Evolutionary conservation across 2,329 filamentous ascomycete genomes (phyloP), one percentile per base, ranked within the genome.

Genomic region (Fusarium oligoseptatum): DNA sequence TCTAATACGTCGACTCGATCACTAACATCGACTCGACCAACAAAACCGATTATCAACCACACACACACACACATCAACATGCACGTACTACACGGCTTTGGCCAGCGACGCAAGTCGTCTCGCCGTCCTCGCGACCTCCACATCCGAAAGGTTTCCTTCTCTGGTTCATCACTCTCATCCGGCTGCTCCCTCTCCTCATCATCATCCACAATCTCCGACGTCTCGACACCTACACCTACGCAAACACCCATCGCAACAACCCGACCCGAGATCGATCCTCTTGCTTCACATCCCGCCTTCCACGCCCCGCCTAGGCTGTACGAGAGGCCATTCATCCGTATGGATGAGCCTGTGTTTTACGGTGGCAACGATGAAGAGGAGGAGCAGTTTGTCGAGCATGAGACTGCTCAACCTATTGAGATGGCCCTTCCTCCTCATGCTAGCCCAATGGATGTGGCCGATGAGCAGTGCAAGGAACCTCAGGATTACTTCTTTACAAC

Each of bases 131-230:
- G 82, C 57, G 80, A 84, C 63, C 80, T 85, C 27, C 82, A 83
- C 70, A 84, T 85, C 67, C 82, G 83, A 77, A 85, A 85, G 77
- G 74, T 84, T 57, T 84, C 83, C 52, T 83, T 84, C 74, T 84
- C 83, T 20, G 83, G 83, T 70, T 82, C 80, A 63, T 84, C 83
- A 2, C 80, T 84, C 64, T 82, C 81, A 9, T 82, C 81, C 8
- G 82, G 78, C 70, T 80, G 81, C 77, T 84, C 83, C 50, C 78
- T 81, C 34, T 80, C 82, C 34, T 80, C 82, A 17, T 80, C 82
- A 8, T 79, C 81, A 57, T 81, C 81, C 22, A 78, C 79, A n/a
- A 78, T 79, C 60, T 77, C 74, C 12, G 61, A 67, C 41, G 57
- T 67, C 27, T 70, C 68, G 36, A 75, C 71, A 48, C 67, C 74